Evolutionary conservation across 129 eudicot species (phyloP).

Genomic region (Centaurea solstitialis): DNA sequence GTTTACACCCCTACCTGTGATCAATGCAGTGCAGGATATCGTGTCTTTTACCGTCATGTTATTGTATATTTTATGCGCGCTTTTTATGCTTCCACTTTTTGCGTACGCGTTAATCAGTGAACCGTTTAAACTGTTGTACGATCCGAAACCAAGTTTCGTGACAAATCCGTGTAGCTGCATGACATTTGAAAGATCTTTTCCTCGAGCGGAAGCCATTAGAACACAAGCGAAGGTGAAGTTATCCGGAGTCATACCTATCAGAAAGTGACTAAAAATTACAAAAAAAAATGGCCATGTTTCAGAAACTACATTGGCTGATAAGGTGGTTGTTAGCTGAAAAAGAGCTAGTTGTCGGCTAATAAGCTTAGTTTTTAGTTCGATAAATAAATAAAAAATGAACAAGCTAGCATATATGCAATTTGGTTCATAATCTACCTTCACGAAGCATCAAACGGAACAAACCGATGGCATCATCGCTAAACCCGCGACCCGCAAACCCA

Average conservation of each 20-base stretch:
- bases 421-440: slow-evolving; percentile 42
- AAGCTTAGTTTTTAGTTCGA: not conserved
- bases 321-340: not conserved
- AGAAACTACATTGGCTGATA: not conserved
- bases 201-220: slow-evolving; percentile 40
- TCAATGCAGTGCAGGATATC: slow-evolving; percentile 65
- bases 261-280: not conserved
- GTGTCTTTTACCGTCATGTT: slow-evolving; percentile 46
- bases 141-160: slow-evolving; percentile 50
- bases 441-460: slow-evolving; percentile 54
- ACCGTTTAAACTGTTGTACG: slow-evolving; percentile 46
- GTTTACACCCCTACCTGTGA: slow-evolving; percentile 33
- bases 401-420: too few species aligned
- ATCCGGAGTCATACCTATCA: slow-evolving; percentile 61
- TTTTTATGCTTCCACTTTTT: slow-evolving; percentile 50
- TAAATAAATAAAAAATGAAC: too few species aligned
- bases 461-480: slow-evolving; percentile 37
- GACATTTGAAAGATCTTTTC: slow-evolving; percentile 32
- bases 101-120: slow-evolving; percentile 65
- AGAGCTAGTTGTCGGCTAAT: not conserved
- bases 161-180: slow-evolving; percentile 47
- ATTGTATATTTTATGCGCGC: slow-evolving; percentile 46
- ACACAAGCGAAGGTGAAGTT: slow-evolving; percentile 60
- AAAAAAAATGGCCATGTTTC: not conserved
- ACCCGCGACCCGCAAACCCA: slow-evolving; percentile 55